These are phyloP conservation scores for Aureobasidium sp. DNA, from an alignment of 2,329 filamentous ascomycete genomes.

Conservation along the genomic window DNA sequence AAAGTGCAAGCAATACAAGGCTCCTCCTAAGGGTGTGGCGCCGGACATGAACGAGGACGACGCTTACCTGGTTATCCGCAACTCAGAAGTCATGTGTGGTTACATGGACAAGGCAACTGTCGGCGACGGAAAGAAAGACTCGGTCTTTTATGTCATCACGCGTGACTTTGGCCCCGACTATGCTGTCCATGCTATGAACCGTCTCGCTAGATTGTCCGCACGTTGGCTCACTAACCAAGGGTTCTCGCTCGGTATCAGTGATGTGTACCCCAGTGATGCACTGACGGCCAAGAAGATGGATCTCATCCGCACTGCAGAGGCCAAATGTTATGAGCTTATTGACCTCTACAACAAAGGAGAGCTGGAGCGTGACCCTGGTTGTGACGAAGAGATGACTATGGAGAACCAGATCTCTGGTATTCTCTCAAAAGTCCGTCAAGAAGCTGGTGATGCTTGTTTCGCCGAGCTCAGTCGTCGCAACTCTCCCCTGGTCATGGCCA, in stretches of 20 bases:
- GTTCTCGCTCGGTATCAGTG: constrained; percentile 92
- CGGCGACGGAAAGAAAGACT: constrained; percentile 96
- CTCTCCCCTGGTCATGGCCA: constrained; percentile 91
- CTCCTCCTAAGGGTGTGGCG: constrained; percentile 50
- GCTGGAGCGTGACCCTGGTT: constrained; percentile 77
- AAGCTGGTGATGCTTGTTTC: constrained; percentile 86
- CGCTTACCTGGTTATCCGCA: constrained; percentile 83
- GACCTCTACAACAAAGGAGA: constrained; percentile 69
- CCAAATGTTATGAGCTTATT: constrained; percentile 74
- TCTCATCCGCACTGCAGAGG: constrained; percentile 70
- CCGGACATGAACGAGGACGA: constrained; percentile 70
- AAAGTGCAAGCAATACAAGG: constrained; percentile 72
- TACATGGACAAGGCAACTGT: constrained; percentile 97
- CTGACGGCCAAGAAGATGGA: constrained; percentile 65
- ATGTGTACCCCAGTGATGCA: constrained; percentile 73
- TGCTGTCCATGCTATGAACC: constrained; percentile 86
- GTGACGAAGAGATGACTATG: constrained; percentile 83
- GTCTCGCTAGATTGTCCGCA: constrained; percentile 82
- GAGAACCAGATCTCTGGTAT: constrained; percentile 88
- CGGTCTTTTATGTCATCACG: constrained; percentile 92
- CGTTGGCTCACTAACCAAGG: constrained; percentile 81
- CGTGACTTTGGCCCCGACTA: constrained; percentile 88
- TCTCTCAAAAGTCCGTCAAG: constrained; percentile 81
- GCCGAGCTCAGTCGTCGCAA: constrained; percentile 84
- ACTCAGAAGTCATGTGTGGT: constrained; percentile 96